These are phyloP conservation scores for Ganoderma lingzhi DNA, from an alignment of 1,284 basidiomycete species.

Conservation along the genomic window DNA sequence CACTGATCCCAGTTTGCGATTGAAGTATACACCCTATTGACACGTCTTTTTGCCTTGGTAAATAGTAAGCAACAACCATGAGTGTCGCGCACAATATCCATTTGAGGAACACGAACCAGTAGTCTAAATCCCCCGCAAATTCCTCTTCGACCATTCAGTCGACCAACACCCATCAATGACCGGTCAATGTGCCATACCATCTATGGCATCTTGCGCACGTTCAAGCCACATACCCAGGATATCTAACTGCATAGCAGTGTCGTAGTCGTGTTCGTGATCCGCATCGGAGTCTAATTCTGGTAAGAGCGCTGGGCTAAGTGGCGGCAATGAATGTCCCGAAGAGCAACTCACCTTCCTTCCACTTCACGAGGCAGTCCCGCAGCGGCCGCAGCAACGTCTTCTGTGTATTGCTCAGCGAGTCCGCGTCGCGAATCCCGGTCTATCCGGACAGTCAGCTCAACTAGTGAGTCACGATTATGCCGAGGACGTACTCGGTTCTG, in stretches of 20 bases:
- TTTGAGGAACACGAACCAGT: neutral
- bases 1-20: neutral
- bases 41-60: neutral
- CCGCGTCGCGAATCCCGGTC: slow-evolving; percentile 60
- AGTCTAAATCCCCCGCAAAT: too few species aligned
- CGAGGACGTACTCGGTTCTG: slow-evolving; percentile 50
- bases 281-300: slow-evolving; percentile 6
- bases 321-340: neutral
- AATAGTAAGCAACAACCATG: neutral
- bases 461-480: neutral
- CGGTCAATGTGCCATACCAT: neutral
- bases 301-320: neutral
- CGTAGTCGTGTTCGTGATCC: slow-evolving; percentile 13
- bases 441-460: slow-evolving; percentile 34
- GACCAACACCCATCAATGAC: neutral
- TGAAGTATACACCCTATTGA: neutral
- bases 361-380: slow-evolving; percentile 36
- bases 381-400: slow-evolving; percentile 42
- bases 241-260: slow-evolving; percentile 46
- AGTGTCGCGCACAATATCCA: neutral
- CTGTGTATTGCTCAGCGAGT: slow-evolving; percentile 42
- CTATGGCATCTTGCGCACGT: slow-evolving; percentile 39
- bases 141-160: neutral
- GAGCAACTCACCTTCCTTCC: slow-evolving; percentile 36
- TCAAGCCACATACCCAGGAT: slow-evolving; percentile 55